Base-by-base conservation (phyloP, 177 flowering plant species). In the Vitis hybrid region DNA sequence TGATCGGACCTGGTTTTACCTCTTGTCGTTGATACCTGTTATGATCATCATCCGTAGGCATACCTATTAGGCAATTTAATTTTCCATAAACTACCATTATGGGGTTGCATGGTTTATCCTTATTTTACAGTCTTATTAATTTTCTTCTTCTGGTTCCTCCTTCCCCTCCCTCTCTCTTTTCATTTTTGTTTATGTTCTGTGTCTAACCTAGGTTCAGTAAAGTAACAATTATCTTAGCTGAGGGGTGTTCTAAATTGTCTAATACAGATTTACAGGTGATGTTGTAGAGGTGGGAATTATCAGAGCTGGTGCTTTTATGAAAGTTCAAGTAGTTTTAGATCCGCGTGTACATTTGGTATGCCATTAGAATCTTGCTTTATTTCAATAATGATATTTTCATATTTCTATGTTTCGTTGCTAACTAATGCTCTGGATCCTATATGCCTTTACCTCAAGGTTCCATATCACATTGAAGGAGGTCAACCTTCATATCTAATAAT, bases 281-380 rank as follows among this genome's bases (percentile, higher is more conserved):
- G 79, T 80, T 26, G 94, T 89, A 57, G 94, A 91, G 80, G 85
- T 95, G 74, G 97, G 97, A 66, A 86, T 95, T 62, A 86, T 95
- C 54, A 85, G 98, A 75, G 79, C 79, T 55, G 99, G 99, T 59
- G 54, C 67, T 71, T 72, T 65, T 60, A 86, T 86, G 88, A 82
- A 90, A 80, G 89, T 91, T 77, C 78, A 87, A 72, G 84, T 84
- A 61, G 84, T 77, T 76, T 64, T 93, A 59, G 80, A 84, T 78
- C 90, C 97, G 40, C 92, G 92, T 15, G 93, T 91, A 66, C 96
- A 93, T 78, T 81, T 95, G 91, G 98, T 94, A 86, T 50, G 81
- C 23, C 14, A 18, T 40, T 51, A 54, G 32, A 30, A 50, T 0
- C 66, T 70, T 52, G 34, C 19, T 32, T 58, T 21, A 45, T 40